Base-by-base conservation (phyloP, 176 grass and related monocot genomes). In the Oryza meyeriana region DNA sequence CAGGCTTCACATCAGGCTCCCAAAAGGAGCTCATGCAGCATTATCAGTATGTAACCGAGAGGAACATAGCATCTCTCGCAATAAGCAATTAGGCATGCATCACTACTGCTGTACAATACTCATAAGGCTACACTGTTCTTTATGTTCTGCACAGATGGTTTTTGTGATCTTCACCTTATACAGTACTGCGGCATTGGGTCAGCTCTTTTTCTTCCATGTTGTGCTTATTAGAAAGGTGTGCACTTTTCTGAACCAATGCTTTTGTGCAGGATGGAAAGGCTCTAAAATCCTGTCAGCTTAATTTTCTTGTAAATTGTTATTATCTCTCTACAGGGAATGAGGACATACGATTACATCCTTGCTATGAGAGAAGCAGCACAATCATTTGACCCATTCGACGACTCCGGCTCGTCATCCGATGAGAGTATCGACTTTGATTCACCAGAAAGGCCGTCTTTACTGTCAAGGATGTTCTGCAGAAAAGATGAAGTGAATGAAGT, bases 331-430 rank as follows among this genome's bases (percentile, higher is more conserved):
- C 66, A 99, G 96, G 96, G 96, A 73, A 99, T 99, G 92, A 99
- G 87, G 79, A 99, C 96, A 64, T 99, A 99, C 33, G 96, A 99
- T 74, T 99, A 99, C 70, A 99, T 99, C 61, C 88, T 99, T 78
- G 96, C 96, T 26, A 93, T 99, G 91, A 87, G 91, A 83, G 96
- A 95, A 84, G 87, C 87, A 32, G 87, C 72, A 45, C 65, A 88
- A 75, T 71, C 79, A 30, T 88, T 92, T 39, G 90, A 93, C 52
- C 88, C 90, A 62, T 95, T 95, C 10, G 92, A 93, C 36, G 96
- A 99, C 25, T 87, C 85, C 0, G 93, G 93, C 77, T 87, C 84
- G 44, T 94, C 89, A 35, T 94, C 95, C 1, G 92, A 97, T 39
- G 90, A 92, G 48, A 92, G 92, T 69, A 82, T 79, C 2, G 89